Evolutionary conservation across 2,329 filamentous ascomycete species (phyloP), one percentile per base, ranked within the genome.

Genomic region (Beauveria sp.): DNA sequence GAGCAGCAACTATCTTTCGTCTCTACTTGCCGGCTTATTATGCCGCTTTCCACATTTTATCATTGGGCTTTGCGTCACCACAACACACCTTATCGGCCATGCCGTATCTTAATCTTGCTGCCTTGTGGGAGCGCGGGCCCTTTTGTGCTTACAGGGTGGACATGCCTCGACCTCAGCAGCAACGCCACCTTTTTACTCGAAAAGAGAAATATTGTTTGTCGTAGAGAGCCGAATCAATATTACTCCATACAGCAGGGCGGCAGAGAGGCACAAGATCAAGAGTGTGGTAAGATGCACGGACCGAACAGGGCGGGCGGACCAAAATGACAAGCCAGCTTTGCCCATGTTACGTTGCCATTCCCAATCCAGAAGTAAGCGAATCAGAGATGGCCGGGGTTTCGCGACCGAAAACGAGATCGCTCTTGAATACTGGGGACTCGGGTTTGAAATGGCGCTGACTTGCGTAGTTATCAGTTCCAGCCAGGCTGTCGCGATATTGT

Each of bases 31-130:
- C 7, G 31, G 40, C 40, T 53, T 46, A 42, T 6, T 43, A 43
- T 60, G 48, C 57, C 12, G 56, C 34, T 42, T 50, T 46, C 26
- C 43, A 34, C n/a, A 24, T n/a, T 16, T 38, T 28, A n/a, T 8
- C 53, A 28, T 45, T 46, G 31, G 34, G 42, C 53, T 46, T 45
- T 42, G 28, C 34, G 22, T 58, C 55, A 50, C 48, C 22, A 31
- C 20, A 24, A 6, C 22, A 45, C 18, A 60, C 57, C 49, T 45
- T 60, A 60, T 60, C 57, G 57, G 57, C 38, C 48, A 52, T 40
- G 22, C 57, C 57, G 57, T 50, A 38, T 40, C 45, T 22, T 31
- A 59, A 59, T 49, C 55, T 59, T 50, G 55, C 55, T 49, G 55
- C 55, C 46, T 50, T 56, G 53, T 46, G 55, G 45, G 31, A 40